Evolutionary conservation across 129 eudicot genomes (phyloP).

Genomic region (Daucus carota): DNA sequence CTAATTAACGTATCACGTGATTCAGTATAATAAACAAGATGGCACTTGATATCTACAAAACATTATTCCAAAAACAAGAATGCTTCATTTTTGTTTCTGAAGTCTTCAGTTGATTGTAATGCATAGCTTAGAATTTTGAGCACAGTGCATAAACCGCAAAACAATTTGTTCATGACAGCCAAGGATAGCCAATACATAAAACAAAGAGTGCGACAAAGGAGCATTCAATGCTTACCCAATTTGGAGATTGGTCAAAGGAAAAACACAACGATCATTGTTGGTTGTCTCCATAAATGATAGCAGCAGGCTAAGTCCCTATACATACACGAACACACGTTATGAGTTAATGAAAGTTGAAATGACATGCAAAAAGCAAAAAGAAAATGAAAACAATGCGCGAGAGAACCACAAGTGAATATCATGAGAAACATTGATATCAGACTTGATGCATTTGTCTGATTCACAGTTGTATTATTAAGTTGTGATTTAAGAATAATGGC

Average conservation of each 20-base stretch:
- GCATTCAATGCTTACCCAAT: constrained; percentile 50
- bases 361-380: too few species aligned
- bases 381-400: background rate
- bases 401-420: too few species aligned
- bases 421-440: too few species aligned
- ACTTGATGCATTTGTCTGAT: too few species aligned
- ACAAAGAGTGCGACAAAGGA: background rate
- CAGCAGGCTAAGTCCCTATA: constrained; percentile 10
- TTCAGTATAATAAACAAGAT: background rate
- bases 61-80: background rate
- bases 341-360: too few species aligned
- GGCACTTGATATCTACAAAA: background rate
- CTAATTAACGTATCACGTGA: background rate
- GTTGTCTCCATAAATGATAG: constrained; percentile 41
- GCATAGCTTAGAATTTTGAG: background rate
- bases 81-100: background rate
- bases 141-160: background rate
- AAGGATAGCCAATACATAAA: background rate
- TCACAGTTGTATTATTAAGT: too few species aligned
- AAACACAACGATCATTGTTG: constrained; percentile 39
- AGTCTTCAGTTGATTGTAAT: background rate
- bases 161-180: background rate
- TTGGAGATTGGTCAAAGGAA: constrained; percentile 66
- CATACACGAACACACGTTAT: too few species aligned
- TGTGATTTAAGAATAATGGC: too few species aligned